phyloP scores from a whole-genome alignment of 1,284 basidiomycete genomes.

The Meira nashicola region DNA sequence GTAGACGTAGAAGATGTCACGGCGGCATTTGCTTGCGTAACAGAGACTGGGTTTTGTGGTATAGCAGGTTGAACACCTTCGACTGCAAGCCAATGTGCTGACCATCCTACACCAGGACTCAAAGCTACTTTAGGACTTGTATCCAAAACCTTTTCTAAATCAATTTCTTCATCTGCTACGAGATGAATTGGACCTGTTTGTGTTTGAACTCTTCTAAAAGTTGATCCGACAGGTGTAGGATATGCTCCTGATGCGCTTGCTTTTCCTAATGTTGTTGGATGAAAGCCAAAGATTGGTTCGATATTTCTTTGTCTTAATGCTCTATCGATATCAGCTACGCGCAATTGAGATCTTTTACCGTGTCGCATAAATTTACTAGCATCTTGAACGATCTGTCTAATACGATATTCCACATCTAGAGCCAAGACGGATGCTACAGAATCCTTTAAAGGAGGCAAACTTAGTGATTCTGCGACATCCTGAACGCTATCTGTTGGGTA shows the following conservation, averaged over 20 bases:
- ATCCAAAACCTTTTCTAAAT: constrained; percentile 65
- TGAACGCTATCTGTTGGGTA: constrained; percentile 47
- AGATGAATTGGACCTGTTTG: constrained; percentile 66
- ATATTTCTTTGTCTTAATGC: constrained; percentile 90
- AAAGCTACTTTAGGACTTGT: constrained; percentile 39
- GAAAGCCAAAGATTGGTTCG: constrained; percentile 58
- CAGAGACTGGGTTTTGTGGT: constrained; percentile 81
- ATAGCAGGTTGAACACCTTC: constrained; percentile 96
- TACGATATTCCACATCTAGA: constrained; percentile 91
- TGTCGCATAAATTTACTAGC: constrained; percentile 95
- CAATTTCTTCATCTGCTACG: constrained; percentile 93
- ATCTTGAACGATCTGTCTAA: constrained; percentile 92
- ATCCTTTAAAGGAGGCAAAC: constrained; percentile 73
- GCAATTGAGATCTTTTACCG: constrained; percentile 77
- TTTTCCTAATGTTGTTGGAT: constrained; percentile 29
- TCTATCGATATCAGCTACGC: constrained; percentile 84
- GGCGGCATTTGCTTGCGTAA: constrained; percentile 7
- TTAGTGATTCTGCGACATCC: constrained; percentile 84
- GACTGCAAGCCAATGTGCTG: constrained; percentile 85
- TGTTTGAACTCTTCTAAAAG: constrained; percentile 53
- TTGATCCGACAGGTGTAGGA: constrained; percentile 27
- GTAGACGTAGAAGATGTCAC: constrained; percentile 47
- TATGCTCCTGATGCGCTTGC: constrained; percentile 21
- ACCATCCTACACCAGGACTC: constrained; percentile 50
- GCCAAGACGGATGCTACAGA: constrained; percentile 77